phyloP scores from a whole-genome alignment of 352 stramenopile genomes.

The Thraustochytrium sp. region DNA sequence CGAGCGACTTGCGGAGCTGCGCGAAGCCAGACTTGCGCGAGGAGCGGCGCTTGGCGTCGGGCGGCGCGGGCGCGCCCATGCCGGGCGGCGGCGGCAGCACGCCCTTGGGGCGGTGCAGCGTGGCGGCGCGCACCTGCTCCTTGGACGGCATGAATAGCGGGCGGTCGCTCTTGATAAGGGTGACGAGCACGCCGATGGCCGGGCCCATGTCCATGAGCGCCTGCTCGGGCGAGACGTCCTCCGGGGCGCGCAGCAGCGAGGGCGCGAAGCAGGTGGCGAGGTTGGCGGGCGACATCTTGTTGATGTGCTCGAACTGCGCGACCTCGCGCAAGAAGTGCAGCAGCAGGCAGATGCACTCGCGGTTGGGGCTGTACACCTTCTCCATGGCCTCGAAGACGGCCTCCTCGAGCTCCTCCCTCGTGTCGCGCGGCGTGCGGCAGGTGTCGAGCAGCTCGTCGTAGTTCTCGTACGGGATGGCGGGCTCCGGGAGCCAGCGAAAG shows the following conservation, averaged over 20 bases:
- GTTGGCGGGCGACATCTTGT: constrained; percentile 41
- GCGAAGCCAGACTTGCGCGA: background rate
- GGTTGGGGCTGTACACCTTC: constrained; percentile 1
- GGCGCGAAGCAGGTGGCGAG: constrained; percentile 40
- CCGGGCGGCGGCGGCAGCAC: background rate
- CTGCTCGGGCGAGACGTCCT: constrained; percentile 8
- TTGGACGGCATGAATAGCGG: constrained; percentile 19
- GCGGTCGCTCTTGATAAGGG: background rate
- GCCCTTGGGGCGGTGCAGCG: background rate
- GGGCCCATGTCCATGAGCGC: constrained; percentile 34
- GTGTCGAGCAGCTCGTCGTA: constrained; percentile 22
- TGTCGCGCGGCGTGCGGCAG: background rate
- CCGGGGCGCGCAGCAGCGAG: constrained; percentile 29
- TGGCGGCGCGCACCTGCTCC: background rate
- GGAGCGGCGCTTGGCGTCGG: background rate
- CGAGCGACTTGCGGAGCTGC: background rate
- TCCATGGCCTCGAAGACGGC: constrained; percentile 21
- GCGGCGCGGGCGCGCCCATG: background rate
- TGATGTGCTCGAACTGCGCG: constrained; percentile 31
- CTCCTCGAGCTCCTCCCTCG: constrained; percentile 10
- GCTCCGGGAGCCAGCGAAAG: constrained; percentile 17
- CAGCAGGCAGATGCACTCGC: constrained; percentile 34
- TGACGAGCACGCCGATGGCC: constrained; percentile 24
- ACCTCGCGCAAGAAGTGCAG: constrained; percentile 41
- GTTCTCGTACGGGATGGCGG: background rate